These are phyloP conservation scores for Colletotrichum viniferum DNA, from an alignment of 2,329 filamentous ascomycete species.

Conservation along the genomic window DNA sequence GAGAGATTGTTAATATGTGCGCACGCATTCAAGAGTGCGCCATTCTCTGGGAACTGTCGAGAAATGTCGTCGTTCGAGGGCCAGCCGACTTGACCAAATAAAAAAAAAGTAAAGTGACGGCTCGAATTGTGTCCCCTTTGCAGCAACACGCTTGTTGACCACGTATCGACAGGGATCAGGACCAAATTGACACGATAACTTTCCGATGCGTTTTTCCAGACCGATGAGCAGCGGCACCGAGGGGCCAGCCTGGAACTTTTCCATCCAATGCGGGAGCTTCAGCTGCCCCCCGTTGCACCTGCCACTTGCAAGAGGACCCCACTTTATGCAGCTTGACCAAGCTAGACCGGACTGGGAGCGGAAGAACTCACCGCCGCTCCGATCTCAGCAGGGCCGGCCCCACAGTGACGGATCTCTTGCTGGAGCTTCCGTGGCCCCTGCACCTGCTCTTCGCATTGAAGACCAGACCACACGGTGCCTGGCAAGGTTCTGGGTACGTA, in stretches of 20 bases:
- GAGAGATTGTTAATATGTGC: neutral
- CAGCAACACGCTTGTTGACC: neutral
- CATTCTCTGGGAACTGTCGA: neutral
- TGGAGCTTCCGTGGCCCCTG: neutral
- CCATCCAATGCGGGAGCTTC: neutral
- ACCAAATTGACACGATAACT: conserved; percentile 25
- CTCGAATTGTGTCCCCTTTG: conserved; percentile 18
- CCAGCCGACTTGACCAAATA: neutral
- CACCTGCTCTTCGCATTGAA: neutral
- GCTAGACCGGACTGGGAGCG: neutral
- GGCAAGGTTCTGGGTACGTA: neutral
- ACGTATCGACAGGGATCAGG: conserved; percentile 16
- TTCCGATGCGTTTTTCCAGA: conserved; percentile 24
- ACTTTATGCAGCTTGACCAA: neutral
- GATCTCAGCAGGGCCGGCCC: neutral
- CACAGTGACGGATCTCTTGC: neutral
- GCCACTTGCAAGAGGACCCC: neutral
- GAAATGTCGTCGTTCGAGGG: neutral
- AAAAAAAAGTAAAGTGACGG: neutral
- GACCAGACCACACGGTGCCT: neutral
- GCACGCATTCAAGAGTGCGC: conserved; percentile 17
- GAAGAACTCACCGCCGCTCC: neutral
- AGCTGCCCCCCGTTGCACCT: neutral
- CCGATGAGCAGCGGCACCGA: neutral
- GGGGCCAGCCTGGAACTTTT: neutral